These are phyloP conservation scores for Letharia columbiana DNA, from an alignment of 495 filamentous ascomycete genomes.

Conservation along the genomic window DNA sequence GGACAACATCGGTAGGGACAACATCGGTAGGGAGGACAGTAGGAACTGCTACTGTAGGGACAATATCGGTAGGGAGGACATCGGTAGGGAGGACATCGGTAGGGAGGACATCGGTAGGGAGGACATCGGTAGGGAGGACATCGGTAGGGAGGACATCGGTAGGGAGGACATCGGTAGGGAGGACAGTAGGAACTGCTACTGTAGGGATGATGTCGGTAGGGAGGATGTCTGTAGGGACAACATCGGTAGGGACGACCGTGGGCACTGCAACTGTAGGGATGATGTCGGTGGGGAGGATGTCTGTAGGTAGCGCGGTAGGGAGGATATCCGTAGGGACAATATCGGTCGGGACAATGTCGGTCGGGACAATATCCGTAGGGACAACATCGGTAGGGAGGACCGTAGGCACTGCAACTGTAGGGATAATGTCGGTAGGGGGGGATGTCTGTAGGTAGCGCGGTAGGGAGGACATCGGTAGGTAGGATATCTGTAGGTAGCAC, in stretches of 20 bases:
- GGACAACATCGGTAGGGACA: too few species aligned
- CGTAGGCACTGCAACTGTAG: not conserved
- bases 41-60: too few species aligned
- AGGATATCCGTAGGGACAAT: not conserved
- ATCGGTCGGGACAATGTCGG: not conserved
- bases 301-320: not conserved
- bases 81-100: not conserved
- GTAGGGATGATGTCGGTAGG: not conserved
- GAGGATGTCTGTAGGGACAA: not conserved
- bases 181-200: not conserved
- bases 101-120: too few species aligned
- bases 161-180: not conserved
- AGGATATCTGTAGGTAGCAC: not conserved
- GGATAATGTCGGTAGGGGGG: not conserved
- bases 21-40: too few species aligned
- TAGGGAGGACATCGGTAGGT: not conserved
- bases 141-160: not conserved
- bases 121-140: not conserved
- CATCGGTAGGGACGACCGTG: too few species aligned
- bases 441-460: not conserved
- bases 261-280: not conserved
- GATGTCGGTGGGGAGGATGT: not conserved
- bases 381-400: not conserved
- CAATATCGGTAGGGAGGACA: not conserved
- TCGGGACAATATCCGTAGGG: not conserved